Percentiles rank a stretch among this genome's conserved stretches.
Conservation (phyloP, 1,139 yeast species). For the Kodamaea fungicola region DNA sequence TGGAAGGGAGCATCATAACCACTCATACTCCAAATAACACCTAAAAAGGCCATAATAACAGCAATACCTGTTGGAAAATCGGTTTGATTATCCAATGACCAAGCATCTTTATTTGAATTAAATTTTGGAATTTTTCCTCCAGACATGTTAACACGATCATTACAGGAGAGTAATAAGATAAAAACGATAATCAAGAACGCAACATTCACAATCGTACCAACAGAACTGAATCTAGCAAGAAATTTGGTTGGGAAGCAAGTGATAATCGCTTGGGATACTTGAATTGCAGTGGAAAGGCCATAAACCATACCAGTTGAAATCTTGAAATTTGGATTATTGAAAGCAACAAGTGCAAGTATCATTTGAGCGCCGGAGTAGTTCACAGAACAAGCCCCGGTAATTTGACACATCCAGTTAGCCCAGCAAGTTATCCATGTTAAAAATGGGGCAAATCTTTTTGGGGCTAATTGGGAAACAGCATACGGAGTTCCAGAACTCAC, state of each 20-base stretch:
- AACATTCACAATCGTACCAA: conserved; percentile 52
- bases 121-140: conserved; percentile 40
- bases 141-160: conserved; percentile 31
- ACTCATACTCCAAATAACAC: conserved; percentile 72
- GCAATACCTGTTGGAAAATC: conserved; percentile 68
- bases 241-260: conserved; percentile 52
- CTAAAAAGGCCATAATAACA: conserved; percentile 56
- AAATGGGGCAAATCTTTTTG: conserved; percentile 49
- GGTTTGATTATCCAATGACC: conserved; percentile 56
- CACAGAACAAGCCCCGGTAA: conserved; percentile 60
- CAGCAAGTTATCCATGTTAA: conserved; percentile 38
- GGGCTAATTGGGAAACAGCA: conserved; percentile 51
- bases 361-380: conserved; percentile 58
- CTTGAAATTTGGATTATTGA: conserved; percentile 13
- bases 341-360: conserved; percentile 53
- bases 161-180: conserved; percentile 54
- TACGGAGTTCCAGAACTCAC: conserved; percentile 47
- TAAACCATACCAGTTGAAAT: conserved; percentile 19
- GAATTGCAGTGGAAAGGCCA: conserved; percentile 40
- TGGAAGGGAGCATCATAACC: conserved; percentile 80
- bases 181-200: conserved; percentile 53
- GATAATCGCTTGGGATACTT: conserved; percentile 47
- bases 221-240: conserved; percentile 53
- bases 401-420: conserved; percentile 46
- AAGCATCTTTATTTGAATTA: conserved; percentile 48